These are phyloP conservation scores for Rhizophagus clarus DNA, from an alignment of 192 early-diverging fungal genomes.

Conservation along the genomic window DNA sequence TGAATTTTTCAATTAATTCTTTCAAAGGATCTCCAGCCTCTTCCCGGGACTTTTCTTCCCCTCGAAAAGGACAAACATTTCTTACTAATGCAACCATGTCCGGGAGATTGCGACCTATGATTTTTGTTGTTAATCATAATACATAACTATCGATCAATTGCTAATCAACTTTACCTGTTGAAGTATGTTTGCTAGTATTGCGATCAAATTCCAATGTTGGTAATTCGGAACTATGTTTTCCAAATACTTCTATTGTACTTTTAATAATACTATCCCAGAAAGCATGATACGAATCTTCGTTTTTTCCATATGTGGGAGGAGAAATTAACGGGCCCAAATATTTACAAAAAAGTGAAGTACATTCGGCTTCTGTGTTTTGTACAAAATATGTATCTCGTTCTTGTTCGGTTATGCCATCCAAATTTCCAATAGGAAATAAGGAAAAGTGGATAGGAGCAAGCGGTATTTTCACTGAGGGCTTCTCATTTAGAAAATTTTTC, in stretches of 20 bases:
- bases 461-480: constrained; percentile 12
- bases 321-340: no score
- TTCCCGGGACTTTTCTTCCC: constrained; percentile 18
- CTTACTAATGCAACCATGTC: constrained; percentile 12
- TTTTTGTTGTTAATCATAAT: constrained; percentile 7
- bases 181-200: constrained; percentile 14
- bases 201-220: no score
- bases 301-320: constrained; percentile 10
- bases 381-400: constrained; percentile 28
- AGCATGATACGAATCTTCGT: constrained; percentile 5
- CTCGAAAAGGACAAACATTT: constrained; percentile 29
- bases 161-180: constrained; percentile 20
- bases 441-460: constrained; percentile 6
- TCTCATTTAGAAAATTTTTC: constrained; percentile 23
- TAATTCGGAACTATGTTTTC: no score
- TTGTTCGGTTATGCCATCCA: not conserved
- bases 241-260: constrained; percentile 20
- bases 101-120: constrained; percentile 7
- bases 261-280: constrained; percentile 28
- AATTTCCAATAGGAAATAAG: no score
- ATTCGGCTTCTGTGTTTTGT: not conserved
- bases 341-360: no score
- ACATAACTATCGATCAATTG: no score
- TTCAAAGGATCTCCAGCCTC: not conserved
- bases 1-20: constrained; percentile 27